Percentiles rank a stretch among this genome's conserved stretches.
Evolutionary conservation across 2,329 filamentous ascomycete species (phyloP).

Genomic region (Colletotrichum sp.): DNA sequence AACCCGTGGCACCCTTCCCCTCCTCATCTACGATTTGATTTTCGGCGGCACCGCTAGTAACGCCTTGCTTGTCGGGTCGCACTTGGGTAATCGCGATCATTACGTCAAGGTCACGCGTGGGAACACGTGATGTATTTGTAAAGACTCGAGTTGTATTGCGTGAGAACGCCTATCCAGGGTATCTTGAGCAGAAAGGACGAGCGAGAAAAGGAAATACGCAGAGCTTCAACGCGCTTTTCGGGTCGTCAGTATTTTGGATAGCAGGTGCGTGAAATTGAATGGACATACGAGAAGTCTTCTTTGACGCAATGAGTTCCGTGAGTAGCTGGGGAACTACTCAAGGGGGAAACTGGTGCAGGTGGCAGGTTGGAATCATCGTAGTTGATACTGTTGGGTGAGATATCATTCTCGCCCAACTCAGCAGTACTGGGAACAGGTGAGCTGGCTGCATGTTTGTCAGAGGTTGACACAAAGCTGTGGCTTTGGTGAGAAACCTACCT

Average conservation of each 20-base stretch:
- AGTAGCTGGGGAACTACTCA: background rate
- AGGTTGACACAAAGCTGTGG: background rate
- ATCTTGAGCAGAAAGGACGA: background rate
- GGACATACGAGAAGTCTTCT: background rate
- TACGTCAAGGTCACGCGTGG: conserved; percentile 2
- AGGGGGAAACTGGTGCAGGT: background rate
- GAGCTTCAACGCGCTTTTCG: background rate
- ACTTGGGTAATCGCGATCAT: background rate
- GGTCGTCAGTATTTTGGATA: background rate
- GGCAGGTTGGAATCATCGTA: background rate
- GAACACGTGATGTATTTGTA: background rate
- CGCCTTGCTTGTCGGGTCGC: background rate
- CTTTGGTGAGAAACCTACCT: background rate
- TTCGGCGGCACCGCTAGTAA: background rate
- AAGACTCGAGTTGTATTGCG: background rate
- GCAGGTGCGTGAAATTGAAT: background rate
- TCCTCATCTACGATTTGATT: background rate
- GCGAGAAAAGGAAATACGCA: background rate
- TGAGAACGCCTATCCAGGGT: background rate
- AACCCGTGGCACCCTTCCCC: background rate
- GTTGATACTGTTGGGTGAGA: background rate
- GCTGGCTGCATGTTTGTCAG: background rate
- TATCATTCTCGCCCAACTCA: background rate
- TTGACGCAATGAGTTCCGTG: too few relatives aligned
- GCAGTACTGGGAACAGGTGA: background rate